Percentiles rank a stretch among this genome's conserved stretches.
These are phyloP conservation scores for Rubus idaeus DNA, from an alignment of 306 rosid genomes.

Conservation along the genomic window DNA sequence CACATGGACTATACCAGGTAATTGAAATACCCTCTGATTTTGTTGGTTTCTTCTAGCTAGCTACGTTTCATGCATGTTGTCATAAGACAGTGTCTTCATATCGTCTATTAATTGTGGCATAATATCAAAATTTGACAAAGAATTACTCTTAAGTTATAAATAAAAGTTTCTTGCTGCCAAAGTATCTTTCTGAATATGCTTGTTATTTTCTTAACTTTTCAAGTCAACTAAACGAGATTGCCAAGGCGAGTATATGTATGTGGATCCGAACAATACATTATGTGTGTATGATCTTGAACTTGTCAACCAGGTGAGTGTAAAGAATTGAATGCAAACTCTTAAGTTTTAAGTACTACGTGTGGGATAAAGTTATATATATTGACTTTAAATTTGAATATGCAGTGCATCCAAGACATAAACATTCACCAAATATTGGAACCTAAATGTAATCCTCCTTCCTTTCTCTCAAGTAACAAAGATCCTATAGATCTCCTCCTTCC, in stretches of 20 bases:
- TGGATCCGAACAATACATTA: constrained; percentile 7
- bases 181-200: neutral
- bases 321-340: too few relatives aligned
- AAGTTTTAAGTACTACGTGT: neutral
- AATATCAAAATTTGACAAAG: too few relatives aligned
- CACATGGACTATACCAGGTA: constrained; percentile 11
- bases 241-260: neutral
- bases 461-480: neutral
- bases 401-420: neutral
- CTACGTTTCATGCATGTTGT: too few relatives aligned
- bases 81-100: too few relatives aligned
- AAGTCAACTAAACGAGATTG: neutral
- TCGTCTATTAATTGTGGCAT: too few relatives aligned
- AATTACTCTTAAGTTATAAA: too few relatives aligned
- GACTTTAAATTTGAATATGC: neutral
- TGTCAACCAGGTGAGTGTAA: neutral
- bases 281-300: constrained; percentile 2
- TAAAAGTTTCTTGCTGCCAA: too few relatives aligned
- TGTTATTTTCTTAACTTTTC: neutral
- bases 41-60: neutral
- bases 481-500: neutral
- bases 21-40: neutral
- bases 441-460: neutral
- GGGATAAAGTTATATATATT: neutral
- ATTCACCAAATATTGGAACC: neutral